These are phyloP conservation scores for Heterobasidion occidentale DNA, from an alignment of 1,284 basidiomycete genomes.

Conservation along the genomic window DNA sequence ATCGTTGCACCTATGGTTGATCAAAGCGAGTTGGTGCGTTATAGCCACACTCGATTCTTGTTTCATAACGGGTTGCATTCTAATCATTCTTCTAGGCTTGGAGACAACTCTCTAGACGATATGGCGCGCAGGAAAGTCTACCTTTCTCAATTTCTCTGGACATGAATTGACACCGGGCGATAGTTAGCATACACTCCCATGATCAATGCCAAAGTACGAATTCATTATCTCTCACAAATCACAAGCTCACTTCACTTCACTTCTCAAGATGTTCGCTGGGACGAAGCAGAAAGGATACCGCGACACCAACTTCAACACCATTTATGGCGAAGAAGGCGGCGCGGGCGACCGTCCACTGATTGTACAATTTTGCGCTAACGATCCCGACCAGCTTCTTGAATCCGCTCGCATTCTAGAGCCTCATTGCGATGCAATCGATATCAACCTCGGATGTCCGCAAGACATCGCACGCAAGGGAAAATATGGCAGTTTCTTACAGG, in stretches of 20 bases:
- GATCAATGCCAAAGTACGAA: slow-evolving; percentile 83
- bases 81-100: slow-evolving; percentile 55
- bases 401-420: slow-evolving; percentile 71
- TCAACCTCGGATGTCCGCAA: slow-evolving; percentile 96
- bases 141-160: slow-evolving; percentile 5
- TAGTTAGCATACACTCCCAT: slow-evolving; percentile 92
- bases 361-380: slow-evolving; percentile 92
- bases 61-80: not conserved
- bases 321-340: slow-evolving; percentile 61
- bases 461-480: slow-evolving; percentile 85
- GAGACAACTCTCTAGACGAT: slow-evolving; percentile 82
- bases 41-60: not conserved
- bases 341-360: slow-evolving; percentile 77
- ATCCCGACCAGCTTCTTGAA: slow-evolving; percentile 70
- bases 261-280: slow-evolving; percentile 56
- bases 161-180: slow-evolving; percentile 1
- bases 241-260: not conserved
- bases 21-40: slow-evolving; percentile 85
- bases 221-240: not conserved
- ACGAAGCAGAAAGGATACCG: slow-evolving; percentile 45
- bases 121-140: slow-evolving; percentile 64
- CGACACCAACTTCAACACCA: slow-evolving; percentile 63
- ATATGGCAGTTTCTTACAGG: slow-evolving; percentile 90
- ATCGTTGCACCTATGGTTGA: slow-evolving; percentile 98
- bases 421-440: slow-evolving; percentile 86